Conservation (phyloP, 169 alveolate genomes). For the Cryptosporidium ryanae region DNA sequence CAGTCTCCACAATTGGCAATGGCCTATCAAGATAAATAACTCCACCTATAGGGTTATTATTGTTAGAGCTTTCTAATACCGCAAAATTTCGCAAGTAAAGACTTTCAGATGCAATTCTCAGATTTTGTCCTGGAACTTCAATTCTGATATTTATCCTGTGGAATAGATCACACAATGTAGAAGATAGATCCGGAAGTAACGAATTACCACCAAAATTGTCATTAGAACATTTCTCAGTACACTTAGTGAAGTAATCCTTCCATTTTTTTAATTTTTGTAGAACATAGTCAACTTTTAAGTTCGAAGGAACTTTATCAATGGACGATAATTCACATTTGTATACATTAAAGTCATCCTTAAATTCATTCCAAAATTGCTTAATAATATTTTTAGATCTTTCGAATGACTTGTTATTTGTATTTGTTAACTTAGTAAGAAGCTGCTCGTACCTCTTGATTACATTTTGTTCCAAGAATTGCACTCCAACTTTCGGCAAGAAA, state of each 20-base stretch:
- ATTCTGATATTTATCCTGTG: conserved; percentile 75
- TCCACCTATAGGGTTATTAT: conserved; percentile 72
- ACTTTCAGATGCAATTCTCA: conserved; percentile 76
- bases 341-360: conserved; percentile 73
- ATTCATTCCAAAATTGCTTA: conserved; percentile 75
- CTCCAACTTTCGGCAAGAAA: conserved; percentile 75
- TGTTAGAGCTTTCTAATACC: conserved; percentile 44
- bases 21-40: conserved; percentile 77
- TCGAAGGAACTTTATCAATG: conserved; percentile 37
- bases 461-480: conserved; percentile 75
- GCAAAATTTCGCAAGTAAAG: conserved; percentile 65
- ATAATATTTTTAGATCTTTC: conserved; percentile 76
- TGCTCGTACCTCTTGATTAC: conserved; percentile 74
- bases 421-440: conserved; percentile 21
- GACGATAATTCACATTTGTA: not conserved
- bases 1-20: conserved; percentile 53
- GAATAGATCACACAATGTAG: conserved; percentile 79
- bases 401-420: conserved; percentile 29
- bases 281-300: conserved; percentile 73
- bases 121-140: conserved; percentile 79
- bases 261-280: conserved; percentile 79
- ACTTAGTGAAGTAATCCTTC: conserved; percentile 77
- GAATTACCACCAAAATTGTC: conserved; percentile 41
- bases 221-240: conserved; percentile 46
- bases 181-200: conserved; percentile 75